A percentile compares a stretch with the other conserved stretches of the same genome.
Evolutionary conservation across 2,329 filamentous ascomycete genomes (phyloP).

Genomic region (Fusarium sp.): DNA sequence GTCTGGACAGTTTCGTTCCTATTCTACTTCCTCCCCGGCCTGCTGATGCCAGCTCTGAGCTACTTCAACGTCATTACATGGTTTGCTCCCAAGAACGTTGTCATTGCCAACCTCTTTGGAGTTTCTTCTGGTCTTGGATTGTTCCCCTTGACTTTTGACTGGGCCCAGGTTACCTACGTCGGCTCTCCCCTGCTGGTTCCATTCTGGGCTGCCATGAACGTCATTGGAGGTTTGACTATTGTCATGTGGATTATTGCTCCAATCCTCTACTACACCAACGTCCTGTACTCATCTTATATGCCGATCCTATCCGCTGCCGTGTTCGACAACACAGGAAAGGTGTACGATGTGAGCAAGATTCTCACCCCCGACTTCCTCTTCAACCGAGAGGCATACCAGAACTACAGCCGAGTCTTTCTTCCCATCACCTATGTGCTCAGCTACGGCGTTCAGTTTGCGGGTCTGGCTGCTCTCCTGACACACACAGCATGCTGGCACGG

Average conservation of each 20-base stretch:
- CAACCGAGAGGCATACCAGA: conserved; percentile 78
- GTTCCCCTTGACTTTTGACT: conserved; percentile 90
- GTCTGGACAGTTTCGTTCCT: conserved; percentile 78
- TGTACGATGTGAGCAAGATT: conserved; percentile 85
- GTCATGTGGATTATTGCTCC: conserved; percentile 90
- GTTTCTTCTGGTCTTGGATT: conserved; percentile 86
- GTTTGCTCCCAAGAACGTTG: conserved; percentile 88
- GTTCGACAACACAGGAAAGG: conserved; percentile 84
- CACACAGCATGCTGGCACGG: conserved; percentile 90
- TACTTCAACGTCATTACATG: conserved; percentile 92
- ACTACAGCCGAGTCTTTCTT: conserved; percentile 86
- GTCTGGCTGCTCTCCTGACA: conserved; percentile 80
- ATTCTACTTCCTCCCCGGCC: conserved; percentile 88
- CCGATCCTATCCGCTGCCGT: conserved; percentile 87
- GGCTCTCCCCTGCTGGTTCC: conserved; percentile 86
- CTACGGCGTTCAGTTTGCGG: conserved; percentile 88
- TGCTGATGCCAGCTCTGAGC: conserved; percentile 85
- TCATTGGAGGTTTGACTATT: conserved; percentile 81
- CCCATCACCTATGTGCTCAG: conserved; percentile 90
- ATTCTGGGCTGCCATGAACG: conserved; percentile 89
- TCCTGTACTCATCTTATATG: conserved; percentile 86
- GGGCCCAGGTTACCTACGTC: conserved; percentile 90
- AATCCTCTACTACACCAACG: conserved; percentile 82
- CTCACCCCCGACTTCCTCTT: conserved; percentile 83
- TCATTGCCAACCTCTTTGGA: conserved; percentile 87